Conservation (phyloP, 805 yeast species). For the Starmerella stellata region DNA sequence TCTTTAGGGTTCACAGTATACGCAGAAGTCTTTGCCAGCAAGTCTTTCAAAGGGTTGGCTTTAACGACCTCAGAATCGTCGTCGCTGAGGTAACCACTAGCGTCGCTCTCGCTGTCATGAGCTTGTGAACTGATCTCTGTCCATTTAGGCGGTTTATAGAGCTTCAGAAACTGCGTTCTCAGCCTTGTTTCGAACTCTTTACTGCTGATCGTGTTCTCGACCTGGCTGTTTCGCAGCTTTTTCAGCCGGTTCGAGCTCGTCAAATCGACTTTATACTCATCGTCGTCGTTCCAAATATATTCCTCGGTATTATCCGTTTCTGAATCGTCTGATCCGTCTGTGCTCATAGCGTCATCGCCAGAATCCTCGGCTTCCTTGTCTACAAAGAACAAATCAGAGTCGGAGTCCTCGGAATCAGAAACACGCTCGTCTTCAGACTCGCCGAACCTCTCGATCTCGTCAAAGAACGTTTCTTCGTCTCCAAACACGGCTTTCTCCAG, state of each 20-base stretch:
- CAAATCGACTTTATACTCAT: slow-evolving; percentile 44
- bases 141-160: slow-evolving; percentile 82
- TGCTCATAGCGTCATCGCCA: slow-evolving; percentile 25
- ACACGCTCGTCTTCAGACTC: slow-evolving; percentile 22
- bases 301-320: slow-evolving; percentile 17
- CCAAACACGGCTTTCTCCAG: slow-evolving; percentile 82
- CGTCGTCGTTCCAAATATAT: slow-evolving; percentile 68
- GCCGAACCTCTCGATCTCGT: slow-evolving; percentile 7
- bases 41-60: slow-evolving; percentile 21
- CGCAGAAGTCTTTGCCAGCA: slow-evolving; percentile 20
- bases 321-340: slow-evolving; percentile 20
- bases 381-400: slow-evolving; percentile 36
- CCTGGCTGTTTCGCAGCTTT: slow-evolving; percentile 48
- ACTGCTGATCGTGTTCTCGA: slow-evolving; percentile 40
- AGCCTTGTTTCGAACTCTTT: slow-evolving; percentile 43
- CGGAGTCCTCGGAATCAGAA: slow-evolving; percentile 24
- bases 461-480: slow-evolving; percentile 26
- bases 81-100: slow-evolving; percentile 16
- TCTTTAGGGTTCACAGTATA: slow-evolving; percentile 21
- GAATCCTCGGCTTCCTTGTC: slow-evolving; percentile 28
- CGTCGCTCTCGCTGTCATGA: slow-evolving; percentile 2
- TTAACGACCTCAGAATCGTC: slow-evolving; percentile 17
- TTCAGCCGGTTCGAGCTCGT: slow-evolving; percentile 39
- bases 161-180: slow-evolving; percentile 48
- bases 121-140: slow-evolving; percentile 20